Percentiles rank a stretch among this genome's conserved stretches.
These are phyloP conservation scores for Leishmania mexicana DNA, from an alignment of 208 protist species.

Conservation along the genomic window DNA sequence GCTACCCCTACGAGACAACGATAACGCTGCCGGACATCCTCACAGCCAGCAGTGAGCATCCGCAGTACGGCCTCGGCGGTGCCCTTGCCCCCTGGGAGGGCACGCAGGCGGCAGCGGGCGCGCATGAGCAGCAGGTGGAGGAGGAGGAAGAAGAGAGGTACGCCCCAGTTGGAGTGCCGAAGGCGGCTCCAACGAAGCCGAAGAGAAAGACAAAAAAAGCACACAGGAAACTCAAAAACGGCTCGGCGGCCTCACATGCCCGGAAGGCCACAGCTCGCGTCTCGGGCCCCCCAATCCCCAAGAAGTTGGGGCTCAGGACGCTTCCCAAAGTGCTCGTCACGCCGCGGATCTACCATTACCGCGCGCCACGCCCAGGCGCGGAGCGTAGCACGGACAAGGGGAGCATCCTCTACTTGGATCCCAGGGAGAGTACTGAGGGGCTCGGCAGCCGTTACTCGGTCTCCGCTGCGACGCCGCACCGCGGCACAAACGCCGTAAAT, in stretches of 20 bases:
- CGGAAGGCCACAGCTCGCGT: too few species aligned
- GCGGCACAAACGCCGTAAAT: neutral
- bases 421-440: neutral
- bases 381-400: conserved; percentile 11
- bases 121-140: neutral
- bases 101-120: neutral
- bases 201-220: neutral
- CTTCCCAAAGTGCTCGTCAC: conserved; percentile 36
- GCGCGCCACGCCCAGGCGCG: conserved; percentile 39
- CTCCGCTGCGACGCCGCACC: neutral
- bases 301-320: neutral
- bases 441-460: neutral
- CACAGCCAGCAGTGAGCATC: neutral
- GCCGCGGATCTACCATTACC: conserved; percentile 36
- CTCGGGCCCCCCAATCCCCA: neutral
- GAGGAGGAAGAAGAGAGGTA: neutral
- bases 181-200: neutral
- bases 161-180: neutral
- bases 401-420: neutral
- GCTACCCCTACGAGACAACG: conserved; percentile 35
- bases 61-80: conserved; percentile 4
- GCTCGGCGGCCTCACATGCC: neutral
- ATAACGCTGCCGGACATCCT: conserved; percentile 30
- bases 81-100: neutral
- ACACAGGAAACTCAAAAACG: neutral